A percentile compares a stretch with the other conserved stretches of the same genome.
Conservation (phyloP, 495 filamentous ascomycete genomes). For the Xylaria scruposa region DNA sequence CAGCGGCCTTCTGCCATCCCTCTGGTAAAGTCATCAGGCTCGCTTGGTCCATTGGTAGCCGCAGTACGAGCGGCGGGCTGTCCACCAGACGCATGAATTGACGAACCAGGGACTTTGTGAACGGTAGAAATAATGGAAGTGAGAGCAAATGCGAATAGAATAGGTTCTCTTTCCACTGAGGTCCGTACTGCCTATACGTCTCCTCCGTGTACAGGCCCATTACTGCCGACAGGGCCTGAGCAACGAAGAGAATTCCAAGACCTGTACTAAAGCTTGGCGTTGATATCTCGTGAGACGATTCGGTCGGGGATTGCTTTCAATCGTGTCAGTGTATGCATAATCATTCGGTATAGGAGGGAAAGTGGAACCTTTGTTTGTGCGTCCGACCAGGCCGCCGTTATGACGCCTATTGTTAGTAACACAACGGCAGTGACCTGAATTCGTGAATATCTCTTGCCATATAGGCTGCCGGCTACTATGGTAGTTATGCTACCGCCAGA, state of each 20-base stretch:
- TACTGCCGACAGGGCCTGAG: constrained; percentile 87
- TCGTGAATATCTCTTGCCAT: constrained; percentile 79
- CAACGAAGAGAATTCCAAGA: constrained; percentile 82
- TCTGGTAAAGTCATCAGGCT: constrained; percentile 39
- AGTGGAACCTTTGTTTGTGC: constrained; percentile 67
- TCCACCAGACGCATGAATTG: constrained; percentile 60
- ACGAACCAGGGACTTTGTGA: constrained; percentile 55
- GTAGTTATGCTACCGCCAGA: constrained; percentile 95
- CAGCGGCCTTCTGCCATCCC: constrained; percentile 39
- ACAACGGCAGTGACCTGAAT: constrained; percentile 80
- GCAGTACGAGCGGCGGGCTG: constrained; percentile 54
- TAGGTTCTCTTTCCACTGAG: constrained; percentile 93
- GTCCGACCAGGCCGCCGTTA: constrained; percentile 87
- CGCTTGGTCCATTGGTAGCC: constrained; percentile 42
- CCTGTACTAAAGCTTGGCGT: constrained; percentile 69
- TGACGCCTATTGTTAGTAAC: constrained; percentile 84
- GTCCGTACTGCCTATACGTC: constrained; percentile 83
- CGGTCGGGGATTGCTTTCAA: constrained; percentile 39
- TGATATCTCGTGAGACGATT: constrained; percentile 37
- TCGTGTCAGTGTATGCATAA: constrained; percentile 28
- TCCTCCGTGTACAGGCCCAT: constrained; percentile 95
- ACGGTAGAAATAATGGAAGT: constrained; percentile 69
- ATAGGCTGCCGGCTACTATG: constrained; percentile 84
- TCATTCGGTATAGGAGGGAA: constrained; percentile 26
- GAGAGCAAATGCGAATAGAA: constrained; percentile 90